A percentile compares a stretch with the other conserved stretches of the same genome.
These are phyloP conservation scores for Dryas integrifolia DNA, from an alignment of 331 rosid genomes.

Conservation along the genomic window DNA sequence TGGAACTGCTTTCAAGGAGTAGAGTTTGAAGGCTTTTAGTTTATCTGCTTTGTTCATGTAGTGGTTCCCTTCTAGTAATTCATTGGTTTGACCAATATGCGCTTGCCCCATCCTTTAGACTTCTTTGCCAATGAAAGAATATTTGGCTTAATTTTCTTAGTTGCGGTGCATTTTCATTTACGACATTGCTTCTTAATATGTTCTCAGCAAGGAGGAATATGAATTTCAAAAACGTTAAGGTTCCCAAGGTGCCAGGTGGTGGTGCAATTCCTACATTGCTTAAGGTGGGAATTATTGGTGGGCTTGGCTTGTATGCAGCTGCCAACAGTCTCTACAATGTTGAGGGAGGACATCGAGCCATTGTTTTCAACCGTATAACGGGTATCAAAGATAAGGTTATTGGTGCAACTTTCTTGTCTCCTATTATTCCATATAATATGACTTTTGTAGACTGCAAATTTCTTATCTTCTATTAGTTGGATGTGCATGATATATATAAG, in stretches of 20 bases:
- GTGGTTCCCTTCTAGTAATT: neutral
- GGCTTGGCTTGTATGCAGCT: conserved; percentile 72
- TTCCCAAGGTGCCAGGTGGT: conserved; percentile 71
- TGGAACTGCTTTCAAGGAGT: neutral
- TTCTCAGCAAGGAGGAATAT: conserved; percentile 37
- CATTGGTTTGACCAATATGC: neutral
- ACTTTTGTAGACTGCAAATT: no score
- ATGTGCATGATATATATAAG: neutral
- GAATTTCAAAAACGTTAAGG: conserved; percentile 63
- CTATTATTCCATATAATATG: no score
- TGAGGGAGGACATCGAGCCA: conserved; percentile 95
- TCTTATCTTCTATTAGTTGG: neutral
- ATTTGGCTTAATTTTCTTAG: neutral
- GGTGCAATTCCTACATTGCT: conserved; percentile 60
- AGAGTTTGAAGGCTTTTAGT: no score
- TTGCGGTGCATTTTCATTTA: neutral
- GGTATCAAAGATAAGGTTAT: conserved; percentile 90
- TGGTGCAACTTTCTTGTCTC: no score
- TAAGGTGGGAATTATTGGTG: conserved; percentile 68
- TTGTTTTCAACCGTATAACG: conserved; percentile 74
- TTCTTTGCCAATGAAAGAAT: neutral
- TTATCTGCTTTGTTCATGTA: no score
- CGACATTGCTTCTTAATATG: neutral
- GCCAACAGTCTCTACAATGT: conserved; percentile 89
- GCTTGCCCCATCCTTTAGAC: neutral